Percentiles rank a stretch among this genome's conserved stretches.
Conservation (phyloP, 1,284 basidiomycete genomes). For the Trametes sp. region DNA sequence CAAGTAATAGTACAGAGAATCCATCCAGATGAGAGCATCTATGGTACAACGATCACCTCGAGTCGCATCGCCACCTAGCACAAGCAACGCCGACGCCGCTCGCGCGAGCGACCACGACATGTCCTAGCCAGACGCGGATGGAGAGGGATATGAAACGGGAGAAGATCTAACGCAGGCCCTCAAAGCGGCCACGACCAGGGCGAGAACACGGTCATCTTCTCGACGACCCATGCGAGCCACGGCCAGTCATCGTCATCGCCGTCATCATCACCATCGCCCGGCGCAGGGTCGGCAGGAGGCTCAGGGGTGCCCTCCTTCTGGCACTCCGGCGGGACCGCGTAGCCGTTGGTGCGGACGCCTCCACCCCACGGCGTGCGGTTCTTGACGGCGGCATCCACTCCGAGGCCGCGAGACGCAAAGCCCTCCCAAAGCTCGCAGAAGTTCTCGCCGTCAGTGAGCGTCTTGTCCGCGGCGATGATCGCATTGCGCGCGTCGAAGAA, state of each 20-base stretch:
- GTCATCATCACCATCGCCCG: constrained; percentile 24
- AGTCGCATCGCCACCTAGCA: background rate
- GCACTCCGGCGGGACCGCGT: constrained; percentile 25
- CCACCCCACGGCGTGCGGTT: constrained; percentile 95
- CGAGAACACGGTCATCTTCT: constrained; percentile 24
- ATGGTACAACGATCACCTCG: constrained; percentile 16
- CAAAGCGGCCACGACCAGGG: constrained; percentile 20
- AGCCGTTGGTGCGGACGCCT: constrained; percentile 65
- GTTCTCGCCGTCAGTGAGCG: constrained; percentile 93
- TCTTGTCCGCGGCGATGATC: constrained; percentile 92
- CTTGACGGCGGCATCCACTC: constrained; percentile 74
- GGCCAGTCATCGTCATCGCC: constrained; percentile 33
- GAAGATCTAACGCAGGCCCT: constrained; percentile 2
- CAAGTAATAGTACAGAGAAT: constrained; percentile 12
- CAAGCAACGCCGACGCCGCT: background rate
- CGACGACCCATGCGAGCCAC: constrained; percentile 27
- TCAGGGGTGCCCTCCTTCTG: constrained; percentile 12
- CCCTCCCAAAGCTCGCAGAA: constrained; percentile 89
- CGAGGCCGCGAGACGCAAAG: constrained; percentile 86
- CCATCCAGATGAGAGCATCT: constrained; percentile 11
- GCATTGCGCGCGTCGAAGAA: constrained; percentile 95
- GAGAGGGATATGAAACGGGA: background rate
- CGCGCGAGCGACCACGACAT: background rate
- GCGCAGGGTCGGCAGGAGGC: constrained; percentile 21
- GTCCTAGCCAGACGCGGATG: background rate